These are phyloP conservation scores for Theileria luwenshuni DNA, from an alignment of 169 alveolate genomes.

Conservation along the genomic window DNA sequence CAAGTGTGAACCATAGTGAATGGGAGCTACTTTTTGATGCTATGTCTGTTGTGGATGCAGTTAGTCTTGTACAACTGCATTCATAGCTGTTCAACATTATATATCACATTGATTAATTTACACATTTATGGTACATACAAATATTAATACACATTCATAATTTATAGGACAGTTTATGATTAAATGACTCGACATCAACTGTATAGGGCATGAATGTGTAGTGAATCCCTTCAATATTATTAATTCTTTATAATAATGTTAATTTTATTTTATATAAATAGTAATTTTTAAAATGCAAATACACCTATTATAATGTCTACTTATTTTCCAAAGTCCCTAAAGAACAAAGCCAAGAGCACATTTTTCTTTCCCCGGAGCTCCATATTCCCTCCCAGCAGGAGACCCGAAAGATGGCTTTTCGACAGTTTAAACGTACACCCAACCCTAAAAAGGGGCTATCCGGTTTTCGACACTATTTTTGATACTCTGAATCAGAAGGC, in stretches of 20 bases:
- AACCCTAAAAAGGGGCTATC: slow-evolving; percentile 54
- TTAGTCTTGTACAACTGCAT: slow-evolving; percentile 41
- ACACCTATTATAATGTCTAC: slow-evolving; percentile 45
- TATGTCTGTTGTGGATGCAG: slow-evolving; percentile 69
- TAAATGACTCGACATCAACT: neutral
- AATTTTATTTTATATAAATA: neutral
- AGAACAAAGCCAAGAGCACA: slow-evolving; percentile 62
- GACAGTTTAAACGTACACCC: slow-evolving; percentile 60
- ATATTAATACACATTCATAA: neutral
- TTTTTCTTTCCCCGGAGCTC: slow-evolving; percentile 10
- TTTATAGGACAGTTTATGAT: too few species aligned
- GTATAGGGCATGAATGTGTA: slow-evolving; percentile 21
- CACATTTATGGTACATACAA: neutral
- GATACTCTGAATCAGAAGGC: slow-evolving; percentile 68
- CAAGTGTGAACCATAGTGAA: slow-evolving; percentile 71
- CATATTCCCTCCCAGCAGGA: slow-evolving; percentile 23
- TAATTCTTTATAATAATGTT: neutral
- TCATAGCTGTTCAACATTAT: slow-evolving; percentile 15
- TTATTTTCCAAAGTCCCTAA: slow-evolving; percentile 63
- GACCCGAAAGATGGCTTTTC: slow-evolving; percentile 53
- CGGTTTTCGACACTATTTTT: slow-evolving; percentile 62
- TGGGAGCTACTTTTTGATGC: slow-evolving; percentile 73
- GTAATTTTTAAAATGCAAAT: slow-evolving; percentile 3
- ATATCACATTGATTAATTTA: slow-evolving; percentile 5
- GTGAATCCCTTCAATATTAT: neutral